These are phyloP conservation scores for Hordeum marinum DNA, from an alignment of 176 grass and related monocot genomes.

Conservation along the genomic window DNA sequence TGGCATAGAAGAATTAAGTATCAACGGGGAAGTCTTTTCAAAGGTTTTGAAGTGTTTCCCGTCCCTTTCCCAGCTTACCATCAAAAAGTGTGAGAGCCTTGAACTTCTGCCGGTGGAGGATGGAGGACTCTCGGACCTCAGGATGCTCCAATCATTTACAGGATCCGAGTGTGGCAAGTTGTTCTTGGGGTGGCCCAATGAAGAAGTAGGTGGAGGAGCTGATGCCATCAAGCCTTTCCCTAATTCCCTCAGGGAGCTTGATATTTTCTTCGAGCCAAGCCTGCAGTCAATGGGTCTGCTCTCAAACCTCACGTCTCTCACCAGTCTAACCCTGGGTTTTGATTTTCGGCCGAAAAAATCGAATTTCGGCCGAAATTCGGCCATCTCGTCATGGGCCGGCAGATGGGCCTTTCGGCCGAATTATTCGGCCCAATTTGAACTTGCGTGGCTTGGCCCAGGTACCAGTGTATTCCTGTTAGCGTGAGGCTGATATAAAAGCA, in stretches of 20 bases:
- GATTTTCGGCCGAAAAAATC: no score
- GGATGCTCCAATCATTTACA: background rate
- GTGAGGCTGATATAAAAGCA: no score
- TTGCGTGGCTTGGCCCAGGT: no score
- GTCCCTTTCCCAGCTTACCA: background rate
- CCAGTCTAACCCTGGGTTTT: no score
- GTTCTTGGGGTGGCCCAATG: background rate
- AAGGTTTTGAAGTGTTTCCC: background rate
- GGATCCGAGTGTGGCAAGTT: accelerated
- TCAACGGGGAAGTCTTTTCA: background rate
- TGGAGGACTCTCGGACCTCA: background rate
- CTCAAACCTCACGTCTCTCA: background rate
- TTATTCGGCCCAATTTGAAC: no score
- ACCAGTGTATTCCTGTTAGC: no score
- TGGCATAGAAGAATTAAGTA: background rate
- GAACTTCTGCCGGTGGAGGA: background rate
- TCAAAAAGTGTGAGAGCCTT: accelerated
- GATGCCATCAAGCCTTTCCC: background rate
- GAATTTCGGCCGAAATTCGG: no score
- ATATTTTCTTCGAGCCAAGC: background rate
- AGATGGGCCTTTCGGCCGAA: no score
- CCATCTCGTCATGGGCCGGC: no score
- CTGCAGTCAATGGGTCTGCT: background rate
- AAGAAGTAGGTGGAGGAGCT: background rate
- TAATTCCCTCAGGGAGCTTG: background rate